Conservation (phyloP, 352 stramenopile species). For the Discostella stelligera region DNA sequence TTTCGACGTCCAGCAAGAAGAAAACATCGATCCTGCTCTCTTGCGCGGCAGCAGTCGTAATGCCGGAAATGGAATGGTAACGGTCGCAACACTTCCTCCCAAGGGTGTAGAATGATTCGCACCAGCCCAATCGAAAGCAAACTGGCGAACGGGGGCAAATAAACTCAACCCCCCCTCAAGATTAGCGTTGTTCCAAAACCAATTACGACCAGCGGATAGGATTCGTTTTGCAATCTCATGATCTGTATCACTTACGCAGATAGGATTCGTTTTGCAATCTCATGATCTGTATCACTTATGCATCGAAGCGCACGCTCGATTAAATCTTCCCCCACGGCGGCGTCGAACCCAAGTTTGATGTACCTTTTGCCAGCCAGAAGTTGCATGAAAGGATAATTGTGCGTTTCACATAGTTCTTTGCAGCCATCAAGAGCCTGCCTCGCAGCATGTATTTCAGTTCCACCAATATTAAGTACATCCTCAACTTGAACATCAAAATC, state of each 20-base stretch:
- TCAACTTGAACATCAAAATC: slow-evolving; percentile 14
- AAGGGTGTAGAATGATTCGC: too few species aligned
- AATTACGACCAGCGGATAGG: slow-evolving; percentile 2
- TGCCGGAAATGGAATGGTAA: too few species aligned
- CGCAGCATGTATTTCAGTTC: slow-evolving; percentile 23
- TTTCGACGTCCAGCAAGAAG: too few species aligned
- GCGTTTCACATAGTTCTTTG: slow-evolving; percentile 28
- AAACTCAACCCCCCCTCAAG: background rate
- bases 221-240: slow-evolving; percentile 17
- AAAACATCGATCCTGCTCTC: too few species aligned
- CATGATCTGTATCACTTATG: slow-evolving; percentile 18
- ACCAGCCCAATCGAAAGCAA: too few species aligned
- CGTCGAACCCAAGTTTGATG: slow-evolving; percentile 23
- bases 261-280: slow-evolving; percentile 18
- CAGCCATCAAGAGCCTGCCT: slow-evolving; percentile 23
- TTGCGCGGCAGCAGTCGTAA: too few species aligned
- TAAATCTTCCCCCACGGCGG: slow-evolving; percentile 15
- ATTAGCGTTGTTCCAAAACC: background rate
- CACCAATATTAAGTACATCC: slow-evolving; percentile 28
- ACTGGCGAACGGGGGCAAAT: too few species aligned
- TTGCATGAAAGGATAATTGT: slow-evolving; percentile 34
- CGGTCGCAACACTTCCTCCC: too few species aligned
- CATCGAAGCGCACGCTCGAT: slow-evolving; percentile 19
- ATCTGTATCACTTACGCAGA: slow-evolving; percentile 17
- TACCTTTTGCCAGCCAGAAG: slow-evolving; percentile 28